Conservation (phyloP, 352 stramenopile species). For the Globisporangium cylindrosporum region DNA sequence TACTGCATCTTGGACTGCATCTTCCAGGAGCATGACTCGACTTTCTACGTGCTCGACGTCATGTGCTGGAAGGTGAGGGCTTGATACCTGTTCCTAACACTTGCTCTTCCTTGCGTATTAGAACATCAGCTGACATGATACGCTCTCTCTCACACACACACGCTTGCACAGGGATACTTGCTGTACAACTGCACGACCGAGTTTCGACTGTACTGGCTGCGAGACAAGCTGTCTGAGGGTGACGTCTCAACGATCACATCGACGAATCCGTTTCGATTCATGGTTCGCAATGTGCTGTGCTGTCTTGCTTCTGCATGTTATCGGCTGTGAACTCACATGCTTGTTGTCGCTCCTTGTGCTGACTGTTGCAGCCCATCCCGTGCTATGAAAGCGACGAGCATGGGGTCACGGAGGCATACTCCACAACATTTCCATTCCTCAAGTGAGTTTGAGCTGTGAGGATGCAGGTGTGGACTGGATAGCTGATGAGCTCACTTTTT, state of each 20-base stretch:
- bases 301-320: background rate
- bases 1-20: constrained; percentile 92
- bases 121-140: background rate
- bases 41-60: constrained; percentile 92
- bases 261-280: constrained; percentile 74
- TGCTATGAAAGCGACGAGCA: constrained; percentile 83
- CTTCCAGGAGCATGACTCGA: constrained; percentile 85
- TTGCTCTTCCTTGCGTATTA: background rate
- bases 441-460: constrained; percentile 43
- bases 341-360: background rate
- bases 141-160: background rate
- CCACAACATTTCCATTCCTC: constrained; percentile 77
- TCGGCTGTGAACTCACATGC: background rate
- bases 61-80: constrained; percentile 89
- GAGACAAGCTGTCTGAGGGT: constrained; percentile 87
- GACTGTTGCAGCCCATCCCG: constrained; percentile 56
- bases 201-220: constrained; percentile 91
- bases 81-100: background rate
- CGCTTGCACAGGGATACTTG: constrained; percentile 55
- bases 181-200: constrained; percentile 92
- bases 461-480: background rate
- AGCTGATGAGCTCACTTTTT: background rate
- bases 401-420: constrained; percentile 77
- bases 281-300: constrained; percentile 32
- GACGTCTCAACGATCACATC: constrained; percentile 36